These are phyloP conservation scores for Excoecaria agallocha DNA, from an alignment of 345 rosid genomes.

Conservation along the genomic window DNA sequence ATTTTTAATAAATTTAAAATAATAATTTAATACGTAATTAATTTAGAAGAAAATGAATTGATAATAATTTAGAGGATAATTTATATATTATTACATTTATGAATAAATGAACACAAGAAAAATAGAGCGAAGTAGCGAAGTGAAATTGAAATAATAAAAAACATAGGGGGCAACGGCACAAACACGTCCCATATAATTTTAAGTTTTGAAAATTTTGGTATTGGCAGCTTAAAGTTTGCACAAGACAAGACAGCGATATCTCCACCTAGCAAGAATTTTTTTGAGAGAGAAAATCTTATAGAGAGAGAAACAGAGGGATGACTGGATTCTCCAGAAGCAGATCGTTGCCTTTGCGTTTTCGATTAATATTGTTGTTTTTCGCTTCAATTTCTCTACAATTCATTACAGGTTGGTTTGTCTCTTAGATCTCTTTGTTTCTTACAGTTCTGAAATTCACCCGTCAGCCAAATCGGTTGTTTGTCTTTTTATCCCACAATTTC, in stretches of 20 bases:
- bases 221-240: background rate
- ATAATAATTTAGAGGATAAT: too few species aligned
- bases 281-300: background rate
- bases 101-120: too few species aligned
- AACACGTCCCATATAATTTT: background rate
- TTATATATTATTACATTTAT: too few species aligned
- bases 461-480: background rate
- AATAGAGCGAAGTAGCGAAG: background rate
- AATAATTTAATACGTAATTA: too few species aligned
- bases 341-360: constrained; percentile 31
- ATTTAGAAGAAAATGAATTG: too few species aligned
- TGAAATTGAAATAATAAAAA: background rate
- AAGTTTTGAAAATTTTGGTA: background rate
- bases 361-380: constrained; percentile 29
- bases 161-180: constrained; percentile 13
- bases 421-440: constrained; percentile 30
- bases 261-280: background rate
- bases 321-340: constrained; percentile 28
- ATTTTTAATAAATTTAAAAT: too few species aligned
- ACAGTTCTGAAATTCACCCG: background rate
- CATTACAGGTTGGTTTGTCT: constrained; percentile 64
- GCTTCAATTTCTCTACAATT: constrained; percentile 46
- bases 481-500: background rate
- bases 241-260: background rate
- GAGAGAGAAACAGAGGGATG: constrained; percentile 28